Conservation (phyloP, 768 basidiomycete genomes). For the Psilocybe cyanescens region DNA sequence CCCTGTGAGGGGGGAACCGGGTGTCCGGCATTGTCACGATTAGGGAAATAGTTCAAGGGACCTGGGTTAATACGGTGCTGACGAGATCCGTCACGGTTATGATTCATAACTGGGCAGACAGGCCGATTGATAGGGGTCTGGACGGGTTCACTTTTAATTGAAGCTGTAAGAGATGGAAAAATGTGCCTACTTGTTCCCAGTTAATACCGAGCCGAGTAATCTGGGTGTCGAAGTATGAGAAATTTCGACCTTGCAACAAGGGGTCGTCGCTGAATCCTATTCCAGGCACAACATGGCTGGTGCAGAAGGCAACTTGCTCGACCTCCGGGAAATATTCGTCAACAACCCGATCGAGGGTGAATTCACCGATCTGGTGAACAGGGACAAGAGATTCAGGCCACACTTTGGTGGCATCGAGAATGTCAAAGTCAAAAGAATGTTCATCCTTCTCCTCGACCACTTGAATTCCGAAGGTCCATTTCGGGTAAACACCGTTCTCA, state of each 20-base stretch:
- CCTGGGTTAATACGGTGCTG: slow-evolving; percentile 63
- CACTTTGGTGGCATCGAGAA: slow-evolving; percentile 85
- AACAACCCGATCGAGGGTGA: slow-evolving; percentile 64
- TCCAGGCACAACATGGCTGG: slow-evolving; percentile 67
- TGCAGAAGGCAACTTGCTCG: slow-evolving; percentile 92
- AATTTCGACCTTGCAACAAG: slow-evolving; percentile 83
- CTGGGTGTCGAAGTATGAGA: slow-evolving; percentile 89
- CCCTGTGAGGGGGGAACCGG: slow-evolving; percentile 56
- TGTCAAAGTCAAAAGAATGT: slow-evolving; percentile 85
- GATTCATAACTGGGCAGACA: slow-evolving; percentile 74
- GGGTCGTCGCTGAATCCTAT: slow-evolving; percentile 80
- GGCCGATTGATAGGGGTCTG: slow-evolving; percentile 85
- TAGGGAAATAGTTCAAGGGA: slow-evolving; percentile 82
- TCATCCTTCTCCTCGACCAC: slow-evolving; percentile 70
- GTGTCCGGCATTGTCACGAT: slow-evolving; percentile 56
- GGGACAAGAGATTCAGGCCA: slow-evolving; percentile 86
- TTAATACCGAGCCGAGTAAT: slow-evolving; percentile 81
- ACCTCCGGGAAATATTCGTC: slow-evolving; percentile 86
- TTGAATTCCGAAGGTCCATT: slow-evolving; percentile 83
- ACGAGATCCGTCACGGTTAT: slow-evolving; percentile 63
- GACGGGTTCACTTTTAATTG: slow-evolving; percentile 1
- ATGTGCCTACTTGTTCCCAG: slow-evolving; percentile 59
- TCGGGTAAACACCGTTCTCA: slow-evolving; percentile 66
- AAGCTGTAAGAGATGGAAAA: neutral
- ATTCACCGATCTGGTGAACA: slow-evolving; percentile 74